phyloP scores from a whole-genome alignment of 2,329 filamentous ascomycete species.

The Alternaria sp. region DNA sequence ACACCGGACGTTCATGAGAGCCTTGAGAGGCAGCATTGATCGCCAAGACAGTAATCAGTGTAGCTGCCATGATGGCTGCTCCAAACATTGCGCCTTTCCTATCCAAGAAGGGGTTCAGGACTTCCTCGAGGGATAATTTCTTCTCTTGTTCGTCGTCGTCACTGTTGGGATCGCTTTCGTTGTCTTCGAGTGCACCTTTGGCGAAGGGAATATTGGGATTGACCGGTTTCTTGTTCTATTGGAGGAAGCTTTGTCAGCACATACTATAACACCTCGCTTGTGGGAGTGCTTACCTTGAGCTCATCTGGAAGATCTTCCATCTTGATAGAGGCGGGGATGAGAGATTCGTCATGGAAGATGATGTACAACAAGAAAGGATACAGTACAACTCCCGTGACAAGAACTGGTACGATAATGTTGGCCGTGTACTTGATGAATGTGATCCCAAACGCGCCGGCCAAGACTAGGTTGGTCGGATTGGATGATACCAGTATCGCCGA shows the following conservation, averaged over 20 bases:
- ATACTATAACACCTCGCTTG: background rate
- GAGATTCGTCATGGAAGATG: slow-evolving; percentile 67
- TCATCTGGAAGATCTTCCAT: slow-evolving; percentile 71
- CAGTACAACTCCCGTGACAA: slow-evolving; percentile 70
- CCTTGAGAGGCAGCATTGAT: slow-evolving; percentile 67
- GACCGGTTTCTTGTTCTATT: slow-evolving; percentile 60
- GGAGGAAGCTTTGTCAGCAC: background rate
- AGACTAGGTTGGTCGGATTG: slow-evolving; percentile 77
- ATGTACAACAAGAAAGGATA: slow-evolving; percentile 75
- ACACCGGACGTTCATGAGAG: slow-evolving; percentile 64
- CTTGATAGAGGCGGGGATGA: slow-evolving; percentile 70
- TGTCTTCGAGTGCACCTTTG: slow-evolving; percentile 61
- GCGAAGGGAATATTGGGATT: slow-evolving; percentile 76
- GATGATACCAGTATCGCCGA: slow-evolving; percentile 79
- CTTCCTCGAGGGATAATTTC: slow-evolving; percentile 69
- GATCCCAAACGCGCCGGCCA: slow-evolving; percentile 74
- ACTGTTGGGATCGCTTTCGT: slow-evolving; percentile 54
- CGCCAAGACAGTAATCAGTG: slow-evolving; percentile 68
- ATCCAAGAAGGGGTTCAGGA: slow-evolving; percentile 77
- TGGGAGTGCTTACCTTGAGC: slow-evolving; percentile 41
- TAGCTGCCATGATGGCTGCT: slow-evolving; percentile 69
- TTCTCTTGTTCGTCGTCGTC: slow-evolving; percentile 58
- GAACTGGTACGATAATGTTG: slow-evolving; percentile 77
- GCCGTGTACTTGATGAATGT: slow-evolving; percentile 76
- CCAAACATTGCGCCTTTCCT: slow-evolving; percentile 70